Conservation (phyloP, 129 eudicot species). For the sunflower (Helianthus annuus) region DNA sequence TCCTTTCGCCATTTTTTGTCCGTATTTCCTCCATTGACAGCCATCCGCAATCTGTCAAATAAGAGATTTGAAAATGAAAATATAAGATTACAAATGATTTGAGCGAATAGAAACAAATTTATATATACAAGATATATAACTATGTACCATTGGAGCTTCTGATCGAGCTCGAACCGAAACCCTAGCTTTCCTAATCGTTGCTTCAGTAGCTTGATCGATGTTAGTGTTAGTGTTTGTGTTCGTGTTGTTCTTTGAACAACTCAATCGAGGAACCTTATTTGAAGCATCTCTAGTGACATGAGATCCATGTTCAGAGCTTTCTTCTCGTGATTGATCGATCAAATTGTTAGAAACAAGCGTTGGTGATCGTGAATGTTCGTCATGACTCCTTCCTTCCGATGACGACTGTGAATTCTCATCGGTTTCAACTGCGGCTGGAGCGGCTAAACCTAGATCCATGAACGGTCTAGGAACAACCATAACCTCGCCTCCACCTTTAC, state of each 20-base stretch:
- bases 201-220: constrained; percentile 76
- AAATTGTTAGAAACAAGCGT: constrained; percentile 30
- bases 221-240: constrained; percentile 15
- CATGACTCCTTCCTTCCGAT: constrained; percentile 40
- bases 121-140: neutral
- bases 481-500: constrained; percentile 26
- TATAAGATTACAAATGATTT: too few relatives aligned
- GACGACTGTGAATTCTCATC: constrained; percentile 54
- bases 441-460: constrained; percentile 62
- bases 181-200: constrained; percentile 83
- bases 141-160: constrained; percentile 79
- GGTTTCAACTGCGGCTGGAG: constrained; percentile 24
- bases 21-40: constrained; percentile 96
- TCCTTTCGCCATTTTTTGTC: constrained; percentile 86
- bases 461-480: constrained; percentile 48
- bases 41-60: constrained; percentile 55
- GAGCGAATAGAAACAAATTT: too few relatives aligned
- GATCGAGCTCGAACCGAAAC: constrained; percentile 91
- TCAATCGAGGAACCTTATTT: constrained; percentile 49
- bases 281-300: constrained; percentile 37
- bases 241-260: constrained; percentile 19
- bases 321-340: constrained; percentile 29
- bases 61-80: too few relatives aligned
- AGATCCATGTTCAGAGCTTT: constrained; percentile 42
- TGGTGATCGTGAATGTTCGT: constrained; percentile 32